Percentiles rank a stretch among this genome's conserved stretches.
phyloP scores from a whole-genome alignment of 441 rosid genomes.

The Monsonia emarginata region DNA sequence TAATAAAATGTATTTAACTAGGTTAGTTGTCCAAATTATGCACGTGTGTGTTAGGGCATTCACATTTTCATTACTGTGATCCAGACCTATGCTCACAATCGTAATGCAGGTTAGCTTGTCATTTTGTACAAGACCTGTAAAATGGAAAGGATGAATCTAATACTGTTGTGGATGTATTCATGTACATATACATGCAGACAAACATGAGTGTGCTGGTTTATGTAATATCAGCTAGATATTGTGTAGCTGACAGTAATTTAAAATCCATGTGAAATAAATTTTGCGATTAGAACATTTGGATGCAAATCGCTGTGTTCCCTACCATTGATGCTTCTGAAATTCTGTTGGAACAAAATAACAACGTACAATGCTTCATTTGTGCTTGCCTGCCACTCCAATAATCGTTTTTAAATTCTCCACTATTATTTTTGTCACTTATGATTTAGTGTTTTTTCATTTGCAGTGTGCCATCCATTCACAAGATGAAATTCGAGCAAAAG shows the following conservation, averaged over 20 bases:
- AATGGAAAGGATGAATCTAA: neutral
- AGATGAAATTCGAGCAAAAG: constrained; percentile 88
- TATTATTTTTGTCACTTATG: neutral
- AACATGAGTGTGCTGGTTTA: neutral
- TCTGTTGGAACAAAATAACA: neutral
- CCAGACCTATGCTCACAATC: too few species aligned
- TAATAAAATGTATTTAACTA: too few species aligned
- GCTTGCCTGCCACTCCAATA: neutral
- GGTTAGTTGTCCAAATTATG: too few species aligned
- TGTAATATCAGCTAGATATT: neutral
- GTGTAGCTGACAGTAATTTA: neutral
- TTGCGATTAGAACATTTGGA: neutral
- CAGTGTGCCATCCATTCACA: constrained; percentile 98
- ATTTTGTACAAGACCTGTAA: too few species aligned
- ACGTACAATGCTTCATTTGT: neutral
- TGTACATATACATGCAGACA: neutral
- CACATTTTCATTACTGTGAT: too few species aligned
- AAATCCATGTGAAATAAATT: neutral
- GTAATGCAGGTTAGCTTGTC: too few species aligned
- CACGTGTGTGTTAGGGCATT: too few species aligned
- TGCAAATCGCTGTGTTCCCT: neutral
- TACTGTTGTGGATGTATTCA: neutral
- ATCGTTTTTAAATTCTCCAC: neutral
- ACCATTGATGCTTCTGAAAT: neutral
- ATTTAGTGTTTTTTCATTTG: constrained; percentile 20